Evolutionary conservation across 2,329 filamentous ascomycete genomes (phyloP).

Genomic region (Moelleriella libera): DNA sequence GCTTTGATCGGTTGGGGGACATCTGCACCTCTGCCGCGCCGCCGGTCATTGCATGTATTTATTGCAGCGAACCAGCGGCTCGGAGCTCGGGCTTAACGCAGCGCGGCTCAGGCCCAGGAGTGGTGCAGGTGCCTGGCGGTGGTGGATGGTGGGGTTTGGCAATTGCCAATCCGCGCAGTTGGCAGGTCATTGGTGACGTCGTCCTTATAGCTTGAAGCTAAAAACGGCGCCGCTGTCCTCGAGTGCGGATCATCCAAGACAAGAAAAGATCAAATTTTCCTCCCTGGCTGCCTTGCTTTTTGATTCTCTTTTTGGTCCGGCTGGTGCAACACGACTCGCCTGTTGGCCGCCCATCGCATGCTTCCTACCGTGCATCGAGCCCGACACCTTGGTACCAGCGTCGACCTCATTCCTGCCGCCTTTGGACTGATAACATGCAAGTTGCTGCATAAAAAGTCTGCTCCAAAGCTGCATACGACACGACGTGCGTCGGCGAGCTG

Average conservation of each 20-base stretch:
- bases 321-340: too few species aligned
- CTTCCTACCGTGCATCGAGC: not conserved
- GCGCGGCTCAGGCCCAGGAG: too few species aligned
- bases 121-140: too few species aligned
- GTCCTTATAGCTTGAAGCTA: not conserved
- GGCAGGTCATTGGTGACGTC: not conserved
- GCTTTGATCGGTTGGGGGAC: too few species aligned
- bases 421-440: not conserved
- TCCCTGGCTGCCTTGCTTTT: not conserved
- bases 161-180: not conserved
- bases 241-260: not conserved
- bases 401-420: not conserved
- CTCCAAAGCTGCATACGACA: not conserved
- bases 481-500: not conserved
- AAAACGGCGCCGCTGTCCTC: not conserved
- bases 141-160: not conserved
- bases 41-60: too few species aligned
- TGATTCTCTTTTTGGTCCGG: not conserved
- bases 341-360: too few species aligned
- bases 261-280: not conserved
- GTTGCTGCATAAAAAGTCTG: not conserved
- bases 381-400: not conserved
- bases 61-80: too few species aligned
- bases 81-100: too few species aligned
- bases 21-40: too few species aligned